phyloP scores from a whole-genome alignment of 805 yeast genomes.

The Candida andamanensis region DNA sequence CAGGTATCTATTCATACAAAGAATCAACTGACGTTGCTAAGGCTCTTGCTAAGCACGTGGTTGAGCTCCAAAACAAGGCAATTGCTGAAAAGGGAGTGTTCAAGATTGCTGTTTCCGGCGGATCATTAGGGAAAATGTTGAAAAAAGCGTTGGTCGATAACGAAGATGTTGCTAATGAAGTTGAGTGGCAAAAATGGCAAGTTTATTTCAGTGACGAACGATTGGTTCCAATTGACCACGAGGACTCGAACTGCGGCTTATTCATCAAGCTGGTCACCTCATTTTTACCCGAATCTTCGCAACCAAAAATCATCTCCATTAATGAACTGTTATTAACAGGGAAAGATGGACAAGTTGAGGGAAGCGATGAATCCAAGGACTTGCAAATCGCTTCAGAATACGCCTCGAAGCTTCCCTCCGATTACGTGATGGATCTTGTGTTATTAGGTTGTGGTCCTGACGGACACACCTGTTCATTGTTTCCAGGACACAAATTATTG shows the following conservation, averaged over 20 bases:
- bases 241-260: slow-evolving; percentile 81
- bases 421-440: slow-evolving; percentile 53
- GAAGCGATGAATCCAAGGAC: slow-evolving; percentile 45
- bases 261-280: slow-evolving; percentile 61
- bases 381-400: slow-evolving; percentile 57
- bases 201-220: slow-evolving; percentile 90
- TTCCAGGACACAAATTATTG: slow-evolving; percentile 76
- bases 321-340: slow-evolving; percentile 57
- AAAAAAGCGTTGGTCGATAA: slow-evolving; percentile 63
- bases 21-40: slow-evolving; percentile 58
- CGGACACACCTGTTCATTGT: slow-evolving; percentile 90
- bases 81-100: slow-evolving; percentile 45
- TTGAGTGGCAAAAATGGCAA: slow-evolving; percentile 71
- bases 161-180: slow-evolving; percentile 33
- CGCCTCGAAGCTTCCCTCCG: slow-evolving; percentile 49
- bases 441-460: slow-evolving; percentile 93
- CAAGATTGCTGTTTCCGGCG: slow-evolving; percentile 84
- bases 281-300: slow-evolving; percentile 30
- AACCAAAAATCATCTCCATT: slow-evolving; percentile 64
- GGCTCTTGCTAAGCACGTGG: slow-evolving; percentile 59
- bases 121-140: slow-evolving; percentile 76
- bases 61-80: slow-evolving; percentile 58
- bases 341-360: slow-evolving; percentile 36
- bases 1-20: slow-evolving; percentile 45
- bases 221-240: slow-evolving; percentile 74